Evolutionary conservation across 306 rosid species (phyloP), one percentile per base, ranked within the genome.

Genomic region (Vigna radiata): DNA sequence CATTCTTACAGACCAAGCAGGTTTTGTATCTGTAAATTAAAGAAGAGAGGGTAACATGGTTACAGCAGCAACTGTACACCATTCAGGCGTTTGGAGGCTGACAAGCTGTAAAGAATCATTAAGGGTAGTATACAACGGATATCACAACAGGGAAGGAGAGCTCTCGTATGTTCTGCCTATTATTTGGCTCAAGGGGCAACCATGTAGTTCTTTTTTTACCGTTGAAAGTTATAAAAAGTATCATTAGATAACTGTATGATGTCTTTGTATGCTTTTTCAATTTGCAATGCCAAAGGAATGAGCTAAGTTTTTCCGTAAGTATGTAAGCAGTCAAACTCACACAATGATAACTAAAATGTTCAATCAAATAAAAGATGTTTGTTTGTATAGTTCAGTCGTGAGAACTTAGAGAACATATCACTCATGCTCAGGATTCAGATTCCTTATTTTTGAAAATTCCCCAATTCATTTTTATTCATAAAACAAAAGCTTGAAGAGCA

Each of bases 91-190:
- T 81, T 68, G 71, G 79, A 76, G 83, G 64, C 76, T 67, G 65
- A 73, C 78, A 60, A 56, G 83, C 81, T 84, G 86, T 84, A 83
- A 71, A 87, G 93, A 86, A 75, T 25, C 27, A 53, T 39, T 21
- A 70, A 65, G 75, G 44, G 71, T 54, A 33, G 10, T 65, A 79
- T 78, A 72, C 72, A 36, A 25, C 67, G 72, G 65, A 25, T 73
- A 69, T 60, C 71, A 79, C 71, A 15, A 60, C 47, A 55, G 58
- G 41, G 73, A 12, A 60, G 72, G 77, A 23, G 18, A 49, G 58
- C 33, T 54, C 77, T 48, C 16, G 67, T 56, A 68, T 46, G 46
- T 68, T 65, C 16, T 36, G 68, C 63, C 47, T 14, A 52, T 39
- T 71, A 36, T 64, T 61, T 33, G 67, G 77, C 74, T 27, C 29